These are phyloP conservation scores for Mycena venus DNA, from an alignment of 768 basidiomycete species.

Conservation along the genomic window DNA sequence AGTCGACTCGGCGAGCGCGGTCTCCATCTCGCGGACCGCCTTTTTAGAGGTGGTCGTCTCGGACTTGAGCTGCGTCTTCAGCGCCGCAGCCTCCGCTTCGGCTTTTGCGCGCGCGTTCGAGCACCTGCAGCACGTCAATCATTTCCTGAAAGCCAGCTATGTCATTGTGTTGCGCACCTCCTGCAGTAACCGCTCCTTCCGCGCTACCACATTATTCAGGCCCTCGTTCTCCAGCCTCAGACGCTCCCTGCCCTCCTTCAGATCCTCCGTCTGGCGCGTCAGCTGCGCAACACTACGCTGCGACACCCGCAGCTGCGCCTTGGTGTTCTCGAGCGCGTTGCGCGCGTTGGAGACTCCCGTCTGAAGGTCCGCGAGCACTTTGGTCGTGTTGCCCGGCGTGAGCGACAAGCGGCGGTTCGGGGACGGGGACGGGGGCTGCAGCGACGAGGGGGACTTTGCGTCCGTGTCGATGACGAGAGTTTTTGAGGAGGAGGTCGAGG, in stretches of 20 bases:
- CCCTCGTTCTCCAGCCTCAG: conserved; percentile 89
- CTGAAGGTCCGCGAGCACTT: conserved; percentile 90
- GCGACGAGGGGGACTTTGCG: conserved; percentile 49
- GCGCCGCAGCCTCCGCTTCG: conserved; percentile 76
- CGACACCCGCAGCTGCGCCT: conserved; percentile 82
- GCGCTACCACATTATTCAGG: conserved; percentile 87
- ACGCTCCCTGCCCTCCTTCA: conserved; percentile 89
- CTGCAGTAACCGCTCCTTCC: conserved; percentile 89
- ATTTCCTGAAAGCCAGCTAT: not conserved
- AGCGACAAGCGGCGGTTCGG: conserved; percentile 68
- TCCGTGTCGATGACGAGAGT: conserved; percentile 53
- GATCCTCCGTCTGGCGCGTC: conserved; percentile 88
- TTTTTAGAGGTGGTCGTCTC: conserved; percentile 83
- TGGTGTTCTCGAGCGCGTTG: conserved; percentile 89
- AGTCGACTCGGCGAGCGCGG: conserved; percentile 78
- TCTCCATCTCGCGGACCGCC: conserved; percentile 84
- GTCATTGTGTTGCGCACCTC: conserved; percentile 76
- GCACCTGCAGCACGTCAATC: conserved; percentile 60
- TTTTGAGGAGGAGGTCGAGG: conserved; percentile 40
- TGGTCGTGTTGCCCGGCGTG: conserved; percentile 86
- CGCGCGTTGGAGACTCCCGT: conserved; percentile 84
- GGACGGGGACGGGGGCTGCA: conserved; percentile 68
- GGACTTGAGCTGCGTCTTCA: conserved; percentile 81
- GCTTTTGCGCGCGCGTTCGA: conserved; percentile 90
- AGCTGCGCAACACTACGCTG: conserved; percentile 88